phyloP scores from a whole-genome alignment of 2,329 filamentous ascomycete genomes.

The Sphaerulina musiva region DNA sequence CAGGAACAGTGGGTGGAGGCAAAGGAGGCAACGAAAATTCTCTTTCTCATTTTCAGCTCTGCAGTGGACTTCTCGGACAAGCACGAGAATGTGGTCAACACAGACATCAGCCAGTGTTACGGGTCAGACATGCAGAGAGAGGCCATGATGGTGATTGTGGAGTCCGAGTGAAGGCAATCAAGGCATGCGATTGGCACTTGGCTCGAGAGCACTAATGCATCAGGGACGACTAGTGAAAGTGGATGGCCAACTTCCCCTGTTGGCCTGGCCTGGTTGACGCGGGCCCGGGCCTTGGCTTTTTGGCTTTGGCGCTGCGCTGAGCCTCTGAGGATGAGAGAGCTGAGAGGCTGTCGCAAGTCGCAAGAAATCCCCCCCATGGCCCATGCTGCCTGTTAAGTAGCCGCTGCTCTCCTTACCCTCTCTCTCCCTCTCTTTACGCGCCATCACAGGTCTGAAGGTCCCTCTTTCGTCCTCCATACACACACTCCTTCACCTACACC shows the following conservation, averaged over 20 bases:
- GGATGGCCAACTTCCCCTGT: constrained; percentile 4
- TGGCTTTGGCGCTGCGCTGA: too few relatives aligned
- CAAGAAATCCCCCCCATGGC: too few relatives aligned
- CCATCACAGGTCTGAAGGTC: constrained; percentile 25
- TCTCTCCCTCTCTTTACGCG: constrained; percentile 13
- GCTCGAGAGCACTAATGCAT: constrained; percentile 7
- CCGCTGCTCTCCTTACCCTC: constrained; percentile 9
- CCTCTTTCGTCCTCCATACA: constrained; percentile 14
- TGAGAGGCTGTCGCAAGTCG: too few relatives aligned
- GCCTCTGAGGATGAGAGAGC: too few relatives aligned
- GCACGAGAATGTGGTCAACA: background rate
- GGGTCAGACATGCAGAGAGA: constrained; percentile 12
- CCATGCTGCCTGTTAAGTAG: constrained; percentile 10
- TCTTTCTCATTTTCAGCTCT: background rate
- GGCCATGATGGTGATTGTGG: constrained; percentile 17
- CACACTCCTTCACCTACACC: constrained; percentile 21
- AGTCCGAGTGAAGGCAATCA: constrained; percentile 7
- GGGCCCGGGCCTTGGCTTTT: constrained; percentile 5
- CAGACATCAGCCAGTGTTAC: constrained; percentile 7
- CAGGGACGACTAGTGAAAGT: constrained; percentile 3
- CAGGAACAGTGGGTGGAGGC: constrained; percentile 1
- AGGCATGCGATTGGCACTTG: constrained; percentile 14
- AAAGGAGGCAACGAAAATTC: background rate
- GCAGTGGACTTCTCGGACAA: background rate
- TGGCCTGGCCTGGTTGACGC: constrained; percentile 3